phyloP scores from a whole-genome alignment of 2,329 filamentous ascomycete species.

The Nothomitra cinnamomea region DNA sequence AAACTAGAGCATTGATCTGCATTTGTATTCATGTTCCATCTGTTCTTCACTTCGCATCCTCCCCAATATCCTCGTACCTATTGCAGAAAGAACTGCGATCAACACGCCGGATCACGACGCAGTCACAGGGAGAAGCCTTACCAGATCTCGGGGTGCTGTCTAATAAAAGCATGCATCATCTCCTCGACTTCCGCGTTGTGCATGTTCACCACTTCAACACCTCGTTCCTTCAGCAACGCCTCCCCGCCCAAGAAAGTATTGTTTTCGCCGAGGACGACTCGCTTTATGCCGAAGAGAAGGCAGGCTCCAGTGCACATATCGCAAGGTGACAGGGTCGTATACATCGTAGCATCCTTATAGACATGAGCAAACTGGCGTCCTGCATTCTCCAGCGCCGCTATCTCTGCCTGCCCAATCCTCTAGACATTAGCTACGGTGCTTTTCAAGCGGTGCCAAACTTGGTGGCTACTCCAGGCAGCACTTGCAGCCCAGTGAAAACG shows the following conservation, averaged over 20 bases:
- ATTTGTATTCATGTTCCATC: constrained; percentile 7
- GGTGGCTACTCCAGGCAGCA: neutral
- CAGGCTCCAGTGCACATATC: constrained; percentile 72
- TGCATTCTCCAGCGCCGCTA: constrained; percentile 56
- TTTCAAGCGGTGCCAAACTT: neutral
- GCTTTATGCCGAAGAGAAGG: constrained; percentile 54
- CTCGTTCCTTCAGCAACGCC: constrained; percentile 46
- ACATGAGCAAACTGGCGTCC: constrained; percentile 51
- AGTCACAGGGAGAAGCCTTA: constrained; percentile 21
- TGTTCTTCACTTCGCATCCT: constrained; percentile 12
- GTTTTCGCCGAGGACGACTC: constrained; percentile 66
- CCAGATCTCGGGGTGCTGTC: constrained; percentile 56
- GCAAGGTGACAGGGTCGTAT: constrained; percentile 63
- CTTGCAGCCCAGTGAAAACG: constrained; percentile 14
- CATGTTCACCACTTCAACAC: constrained; percentile 57
- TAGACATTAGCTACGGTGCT: neutral
- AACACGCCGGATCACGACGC: constrained; percentile 6
- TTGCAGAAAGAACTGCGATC: constrained; percentile 11
- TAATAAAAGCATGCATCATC: constrained; percentile 57
- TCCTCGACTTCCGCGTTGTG: constrained; percentile 46
- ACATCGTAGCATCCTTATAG: constrained; percentile 64
- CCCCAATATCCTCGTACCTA: constrained; percentile 44
- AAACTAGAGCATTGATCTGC: neutral
- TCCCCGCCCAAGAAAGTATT: constrained; percentile 59
- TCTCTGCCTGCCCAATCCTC: constrained; percentile 45